Evolutionary conservation across 805 yeast genomes (phyloP).

Genomic region (Pachysolen tannophilus): DNA sequence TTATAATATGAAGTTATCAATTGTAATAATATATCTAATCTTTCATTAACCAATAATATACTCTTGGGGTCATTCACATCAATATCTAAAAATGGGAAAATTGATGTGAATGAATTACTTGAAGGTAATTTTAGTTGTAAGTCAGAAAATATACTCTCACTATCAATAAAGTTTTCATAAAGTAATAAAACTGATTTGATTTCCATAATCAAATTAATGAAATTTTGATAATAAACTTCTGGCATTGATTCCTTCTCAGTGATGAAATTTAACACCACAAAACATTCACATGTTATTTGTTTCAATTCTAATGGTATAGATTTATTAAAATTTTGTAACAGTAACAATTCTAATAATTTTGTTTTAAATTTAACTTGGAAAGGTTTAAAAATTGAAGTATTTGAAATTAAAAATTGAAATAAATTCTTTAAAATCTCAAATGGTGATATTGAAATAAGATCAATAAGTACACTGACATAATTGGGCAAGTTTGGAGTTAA

Average conservation of each 20-base stretch:
- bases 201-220: conserved; percentile 43
- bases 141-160: conserved; percentile 35
- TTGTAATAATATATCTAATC: conserved; percentile 39
- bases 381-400: conserved; percentile 79
- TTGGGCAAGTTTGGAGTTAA: conserved; percentile 71
- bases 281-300: conserved; percentile 34
- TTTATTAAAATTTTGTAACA: conserved; percentile 25
- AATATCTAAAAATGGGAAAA: conserved; percentile 43
- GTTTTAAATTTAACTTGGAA: conserved; percentile 55
- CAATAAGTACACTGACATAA: conserved; percentile 48
- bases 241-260: conserved; percentile 43
- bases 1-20: conserved; percentile 38
- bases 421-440: conserved; percentile 30
- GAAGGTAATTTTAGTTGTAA: conserved; percentile 21
- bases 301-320: conserved; percentile 31
- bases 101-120: conserved; percentile 14
- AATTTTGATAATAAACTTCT: conserved; percentile 36
- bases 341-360: conserved; percentile 30
- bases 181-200: conserved; percentile 45
- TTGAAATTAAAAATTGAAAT: conserved; percentile 37
- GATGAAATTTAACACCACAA: conserved; percentile 48
- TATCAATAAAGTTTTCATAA: conserved; percentile 55
- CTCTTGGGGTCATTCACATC: conserved; percentile 53
- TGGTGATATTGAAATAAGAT: conserved; percentile 30
- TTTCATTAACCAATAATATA: conserved; percentile 40